Percentiles rank a stretch among this genome's conserved stretches.
Conservation (phyloP, 306 rosid species). For the Ormosia semicastrata region DNA sequence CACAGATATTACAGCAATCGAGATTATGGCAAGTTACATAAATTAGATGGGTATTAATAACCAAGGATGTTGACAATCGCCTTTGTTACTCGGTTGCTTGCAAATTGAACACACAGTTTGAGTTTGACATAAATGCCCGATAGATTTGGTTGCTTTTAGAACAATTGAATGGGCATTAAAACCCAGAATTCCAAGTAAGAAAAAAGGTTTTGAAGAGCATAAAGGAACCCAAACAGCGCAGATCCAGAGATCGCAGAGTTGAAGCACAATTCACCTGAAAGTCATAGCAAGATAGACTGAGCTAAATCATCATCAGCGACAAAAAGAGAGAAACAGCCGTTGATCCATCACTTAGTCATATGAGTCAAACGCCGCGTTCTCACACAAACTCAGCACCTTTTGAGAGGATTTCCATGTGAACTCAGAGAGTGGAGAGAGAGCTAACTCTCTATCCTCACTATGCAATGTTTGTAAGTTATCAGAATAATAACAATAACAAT, state of each 20-base stretch:
- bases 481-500: no score
- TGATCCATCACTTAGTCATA: conserved; percentile 24
- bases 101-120: not conserved
- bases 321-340: not conserved
- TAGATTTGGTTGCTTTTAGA: not conserved
- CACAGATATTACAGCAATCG: conserved; percentile 25
- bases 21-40: not conserved
- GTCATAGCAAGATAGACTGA: not conserved
- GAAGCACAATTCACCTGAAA: conserved; percentile 43
- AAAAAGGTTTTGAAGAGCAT: not conserved
- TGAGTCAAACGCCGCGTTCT: conserved; percentile 22
- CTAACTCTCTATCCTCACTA: no score
- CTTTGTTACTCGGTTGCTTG: not conserved
- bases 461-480: no score
- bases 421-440: no score
- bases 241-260: conserved; percentile 45
- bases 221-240: conserved; percentile 24
- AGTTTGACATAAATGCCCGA: not conserved
- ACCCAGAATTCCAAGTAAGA: conserved; percentile 2
- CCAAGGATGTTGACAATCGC: not conserved
- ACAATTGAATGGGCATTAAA: not conserved
- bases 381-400: conserved; percentile 30
- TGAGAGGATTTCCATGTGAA: not conserved
- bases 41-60: not conserved
- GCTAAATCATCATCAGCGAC: not conserved